phyloP scores from a whole-genome alignment of 2,329 filamentous ascomycete genomes.

The Aureobasidium pullulans region DNA sequence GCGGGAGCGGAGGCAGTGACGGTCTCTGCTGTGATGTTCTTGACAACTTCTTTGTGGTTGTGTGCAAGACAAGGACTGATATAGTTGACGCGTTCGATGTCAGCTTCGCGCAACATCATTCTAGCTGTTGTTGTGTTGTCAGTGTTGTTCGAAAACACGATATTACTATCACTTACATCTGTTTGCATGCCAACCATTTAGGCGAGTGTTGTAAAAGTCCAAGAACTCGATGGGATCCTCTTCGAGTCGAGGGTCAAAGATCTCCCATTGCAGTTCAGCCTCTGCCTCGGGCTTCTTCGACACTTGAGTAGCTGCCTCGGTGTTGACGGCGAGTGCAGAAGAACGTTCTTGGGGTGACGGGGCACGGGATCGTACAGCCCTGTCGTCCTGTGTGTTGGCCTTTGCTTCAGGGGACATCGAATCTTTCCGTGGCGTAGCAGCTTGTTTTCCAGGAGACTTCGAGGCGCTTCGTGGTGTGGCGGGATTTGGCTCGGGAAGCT shows the following conservation, averaged over 20 bases:
- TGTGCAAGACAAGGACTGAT: slow-evolving; percentile 10
- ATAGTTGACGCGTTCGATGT: slow-evolving; percentile 8
- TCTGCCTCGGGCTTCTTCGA: background rate
- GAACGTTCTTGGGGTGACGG: background rate
- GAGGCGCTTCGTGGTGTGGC: no score
- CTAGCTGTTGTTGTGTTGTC: background rate
- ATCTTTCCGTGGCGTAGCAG: no score
- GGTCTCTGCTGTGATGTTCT: background rate
- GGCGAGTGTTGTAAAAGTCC: slow-evolving; percentile 1
- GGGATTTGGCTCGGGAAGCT: no score
- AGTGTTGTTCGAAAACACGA: background rate
- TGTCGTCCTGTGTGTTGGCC: background rate
- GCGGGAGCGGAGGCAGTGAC: no score
- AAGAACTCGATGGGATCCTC: slow-evolving; percentile 6
- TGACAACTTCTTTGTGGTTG: background rate
- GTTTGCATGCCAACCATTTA: background rate
- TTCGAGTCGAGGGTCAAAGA: slow-evolving; percentile 3
- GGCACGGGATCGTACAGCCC: background rate
- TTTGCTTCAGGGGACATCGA: background rate
- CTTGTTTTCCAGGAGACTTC: no score
- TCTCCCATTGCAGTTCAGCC: background rate
- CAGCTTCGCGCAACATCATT: slow-evolving; percentile 10
- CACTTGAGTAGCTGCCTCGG: background rate
- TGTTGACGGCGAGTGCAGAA: background rate
- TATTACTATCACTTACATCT: background rate